Evolutionary conservation across 176 grass and related monocot species (phyloP), one percentile per base, ranked within the genome.

Genomic region (Oryza coarctata): DNA sequence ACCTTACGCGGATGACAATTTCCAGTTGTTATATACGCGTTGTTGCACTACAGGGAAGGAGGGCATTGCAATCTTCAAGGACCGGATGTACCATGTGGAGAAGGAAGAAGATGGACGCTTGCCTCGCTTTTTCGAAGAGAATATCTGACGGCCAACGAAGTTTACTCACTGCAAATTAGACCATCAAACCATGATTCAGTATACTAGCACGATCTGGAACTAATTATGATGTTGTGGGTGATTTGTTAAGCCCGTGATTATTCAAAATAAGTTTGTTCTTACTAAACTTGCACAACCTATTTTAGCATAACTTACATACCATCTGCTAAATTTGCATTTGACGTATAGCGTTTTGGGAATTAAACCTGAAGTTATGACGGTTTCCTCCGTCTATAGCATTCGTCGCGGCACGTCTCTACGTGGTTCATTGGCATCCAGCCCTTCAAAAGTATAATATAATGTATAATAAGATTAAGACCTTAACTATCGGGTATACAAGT

Each of bases 41-140:
- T n/a, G 57, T 74, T 70, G 12, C 14, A 45, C 58, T 77, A 2
- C 83, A 89, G 87, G 27, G 55, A 60, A 85, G 72, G 83, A 60
- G 33, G 87, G 87, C 72, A 12, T 89, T n/a, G 72, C 87, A 6
- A 70, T 85, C 33, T 34, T 89, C 14, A 77, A 77, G 72, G 87
- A 89, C 57, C 2, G 65, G 65, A 60, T 18, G 43, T 72, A 85
- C 72, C 43, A 57, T 55, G 1, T 85, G 17, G 32, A 57, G 12
- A 18, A 55, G 55, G 55, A 36, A 36, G 35, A 60, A 60, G 55
- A 43, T 3, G 74, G 33, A 1, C 20, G 20, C 25, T 32, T 82
- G 65, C 86, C 73, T 55, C 79, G 52, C 1, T 65, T 78, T 43
- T 88, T 83, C 14, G 34, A 89, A 65, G 50, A 71, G 77, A 85